A percentile compares a stretch with the other conserved stretches of the same genome.
Evolutionary conservation across 1,284 basidiomycete species (phyloP).

Genomic region (Trichosporon sp.): DNA sequence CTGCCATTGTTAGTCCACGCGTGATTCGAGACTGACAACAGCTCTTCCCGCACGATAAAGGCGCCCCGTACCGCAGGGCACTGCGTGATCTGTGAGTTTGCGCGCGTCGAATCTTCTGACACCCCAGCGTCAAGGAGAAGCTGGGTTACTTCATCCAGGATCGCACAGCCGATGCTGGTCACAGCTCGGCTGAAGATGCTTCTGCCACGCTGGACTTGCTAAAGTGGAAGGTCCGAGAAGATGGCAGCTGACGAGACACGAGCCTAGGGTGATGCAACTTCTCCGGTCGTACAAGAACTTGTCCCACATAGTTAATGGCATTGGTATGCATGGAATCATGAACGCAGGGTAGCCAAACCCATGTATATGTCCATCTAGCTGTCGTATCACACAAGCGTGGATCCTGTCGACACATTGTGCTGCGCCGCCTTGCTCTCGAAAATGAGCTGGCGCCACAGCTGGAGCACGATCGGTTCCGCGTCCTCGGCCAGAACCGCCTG

Average conservation of each 20-base stretch:
- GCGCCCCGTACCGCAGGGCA: slow-evolving; percentile 70
- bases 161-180: slow-evolving; percentile 61
- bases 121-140: slow-evolving; percentile 64
- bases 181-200: slow-evolving; percentile 80
- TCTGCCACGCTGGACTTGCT: slow-evolving; percentile 77
- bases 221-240: slow-evolving; percentile 48
- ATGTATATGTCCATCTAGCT: not conserved
- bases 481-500: slow-evolving; percentile 86
- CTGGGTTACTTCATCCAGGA: slow-evolving; percentile 68
- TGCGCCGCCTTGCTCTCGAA: slow-evolving; percentile 56
- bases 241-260: slow-evolving; percentile 13
- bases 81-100: slow-evolving; percentile 67
- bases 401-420: not conserved
- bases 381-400: not conserved
- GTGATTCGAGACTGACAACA: slow-evolving; percentile 14
- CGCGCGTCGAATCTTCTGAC: slow-evolving; percentile 3
- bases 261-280: no score
- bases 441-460: slow-evolving; percentile 79
- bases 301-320: not conserved
- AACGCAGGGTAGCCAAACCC: not conserved
- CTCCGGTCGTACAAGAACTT: no score
- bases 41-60: slow-evolving; percentile 75
- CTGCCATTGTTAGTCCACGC: slow-evolving; percentile 54
- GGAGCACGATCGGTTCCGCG: slow-evolving; percentile 65
- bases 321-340: not conserved